Percentiles rank a stretch among this genome's conserved stretches.
These are phyloP conservation scores for Pharus latifolius DNA, from an alignment of 176 grass and related monocot genomes.

Conservation along the genomic window DNA sequence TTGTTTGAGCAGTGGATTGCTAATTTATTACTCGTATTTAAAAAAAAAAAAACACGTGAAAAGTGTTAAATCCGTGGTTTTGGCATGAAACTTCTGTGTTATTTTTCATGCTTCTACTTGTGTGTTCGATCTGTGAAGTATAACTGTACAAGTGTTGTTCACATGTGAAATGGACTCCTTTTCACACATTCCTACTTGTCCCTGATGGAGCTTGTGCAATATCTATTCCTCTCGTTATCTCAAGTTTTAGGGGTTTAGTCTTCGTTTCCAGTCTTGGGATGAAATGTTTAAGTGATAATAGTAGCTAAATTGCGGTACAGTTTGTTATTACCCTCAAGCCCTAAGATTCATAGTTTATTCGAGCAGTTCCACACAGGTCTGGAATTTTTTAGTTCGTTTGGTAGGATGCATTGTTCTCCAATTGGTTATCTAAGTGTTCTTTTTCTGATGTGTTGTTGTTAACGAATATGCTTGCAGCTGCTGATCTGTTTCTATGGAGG, in stretches of 20 bases:
- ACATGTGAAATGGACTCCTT: no score
- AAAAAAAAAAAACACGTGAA: no score
- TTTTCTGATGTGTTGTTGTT: neutral
- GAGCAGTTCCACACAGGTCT: no score
- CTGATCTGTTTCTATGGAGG: conserved; percentile 95
- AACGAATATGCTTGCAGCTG: conserved; percentile 36
- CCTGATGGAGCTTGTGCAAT: no score
- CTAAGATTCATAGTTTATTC: no score
- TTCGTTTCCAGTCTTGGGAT: neutral
- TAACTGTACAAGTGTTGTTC: no score
- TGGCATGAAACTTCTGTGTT: neutral
- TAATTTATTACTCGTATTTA: no score
- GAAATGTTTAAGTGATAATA: neutral
- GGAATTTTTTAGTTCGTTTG: neutral
- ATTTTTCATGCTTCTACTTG: no score
- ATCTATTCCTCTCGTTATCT: no score
- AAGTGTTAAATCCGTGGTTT: neutral
- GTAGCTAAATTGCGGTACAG: neutral
- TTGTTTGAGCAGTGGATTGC: neutral
- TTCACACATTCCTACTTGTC: no score
- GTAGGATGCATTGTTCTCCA: neutral
- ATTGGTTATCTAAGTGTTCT: neutral
- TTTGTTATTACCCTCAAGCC: neutral
- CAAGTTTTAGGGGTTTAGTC: no score
- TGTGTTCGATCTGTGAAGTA: no score